Evolutionary conservation across 2,329 filamentous ascomycete genomes (phyloP), one percentile per base, ranked within the genome.

Genomic region (Colletotrichum brevisporum): DNA sequence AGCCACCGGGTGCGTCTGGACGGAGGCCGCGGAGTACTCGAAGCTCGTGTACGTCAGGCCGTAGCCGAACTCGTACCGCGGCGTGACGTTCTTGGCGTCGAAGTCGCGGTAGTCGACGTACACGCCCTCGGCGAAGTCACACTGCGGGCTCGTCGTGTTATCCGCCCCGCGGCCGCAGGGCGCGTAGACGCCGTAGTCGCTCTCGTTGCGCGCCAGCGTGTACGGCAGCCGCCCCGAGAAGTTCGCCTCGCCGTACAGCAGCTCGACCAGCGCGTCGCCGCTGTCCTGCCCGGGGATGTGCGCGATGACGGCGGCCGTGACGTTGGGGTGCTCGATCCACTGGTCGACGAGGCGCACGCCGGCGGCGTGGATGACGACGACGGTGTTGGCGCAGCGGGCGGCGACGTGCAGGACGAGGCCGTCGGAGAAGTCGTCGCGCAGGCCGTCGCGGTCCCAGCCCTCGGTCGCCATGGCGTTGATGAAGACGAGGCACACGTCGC

Each of bases 391-490:
- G 77, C 89, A 92, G 27, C 82, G 81, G 10, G 81, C 78, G 0
- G 90, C 90, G 0, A 92, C 88, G 58, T 85, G 83, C 2, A 79
- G 78, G 52, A 92, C 84, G 0, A 91, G 79, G 0, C 77, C 78
- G 71, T 92, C 89, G 1, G 87, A 89, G 62, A 88, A 89, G 69
- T 91, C 91, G 76, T 95, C 93, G 39, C 85, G 84, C 45, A 93
- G 82, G 8, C 84, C 84, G 0, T 87, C 82, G 54, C 89, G 85
- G 68, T 93, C 86, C 72, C 86, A 91, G 0, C 91, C 92, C 79
- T 97, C 94, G 1, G 91, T 90, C 1, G 91, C 89, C 78, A 91
- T 92, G 15, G 85, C 87, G 74, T 92, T 92, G 71, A 89, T 86
- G 71, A 92, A 88, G 0, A 91, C 88, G 3, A 91, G 78, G 72